Conservation (phyloP, 495 filamentous ascomycete genomes). For the Aspergillus sclerotioniger region DNA sequence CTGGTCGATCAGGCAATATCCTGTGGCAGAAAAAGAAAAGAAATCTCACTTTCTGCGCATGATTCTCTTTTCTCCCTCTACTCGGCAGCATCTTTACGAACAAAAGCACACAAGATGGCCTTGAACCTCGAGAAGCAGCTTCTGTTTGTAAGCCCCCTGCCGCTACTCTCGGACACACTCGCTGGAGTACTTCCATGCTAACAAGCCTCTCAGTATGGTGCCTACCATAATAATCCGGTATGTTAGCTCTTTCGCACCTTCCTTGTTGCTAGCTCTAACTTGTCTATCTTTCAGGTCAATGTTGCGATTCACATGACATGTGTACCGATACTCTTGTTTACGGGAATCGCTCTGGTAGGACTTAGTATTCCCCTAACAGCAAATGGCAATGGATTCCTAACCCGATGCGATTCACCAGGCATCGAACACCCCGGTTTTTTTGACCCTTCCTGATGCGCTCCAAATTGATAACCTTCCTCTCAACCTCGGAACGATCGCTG, state of each 20-base stretch:
- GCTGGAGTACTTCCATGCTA: neutral
- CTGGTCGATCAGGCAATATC: conserved; percentile 13
- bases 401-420: conserved; percentile 47
- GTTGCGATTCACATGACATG: conserved; percentile 86
- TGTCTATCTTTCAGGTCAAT: conserved; percentile 57
- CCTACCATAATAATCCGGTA: conserved; percentile 87
- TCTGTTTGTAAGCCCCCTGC: conserved; percentile 61
- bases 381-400: conserved; percentile 4
- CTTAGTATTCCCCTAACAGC: conserved; percentile 3
- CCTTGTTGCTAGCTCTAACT: conserved; percentile 1
- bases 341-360: conserved; percentile 74
- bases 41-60: neutral
- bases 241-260: conserved; percentile 1
- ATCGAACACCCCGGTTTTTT: conserved; percentile 70
- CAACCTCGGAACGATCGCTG: conserved; percentile 74
- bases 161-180: neutral
- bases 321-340: conserved; percentile 81
- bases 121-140: conserved; percentile 78
- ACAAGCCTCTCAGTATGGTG: conserved; percentile 68
- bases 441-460: conserved; percentile 68
- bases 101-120: conserved; percentile 50
- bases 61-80: neutral
- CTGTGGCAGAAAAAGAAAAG: neutral
- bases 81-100: neutral
- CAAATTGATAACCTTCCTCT: conserved; percentile 73